Conservation (phyloP, 176 grass and related monocot genomes). For the Saccharum spontaneum region DNA sequence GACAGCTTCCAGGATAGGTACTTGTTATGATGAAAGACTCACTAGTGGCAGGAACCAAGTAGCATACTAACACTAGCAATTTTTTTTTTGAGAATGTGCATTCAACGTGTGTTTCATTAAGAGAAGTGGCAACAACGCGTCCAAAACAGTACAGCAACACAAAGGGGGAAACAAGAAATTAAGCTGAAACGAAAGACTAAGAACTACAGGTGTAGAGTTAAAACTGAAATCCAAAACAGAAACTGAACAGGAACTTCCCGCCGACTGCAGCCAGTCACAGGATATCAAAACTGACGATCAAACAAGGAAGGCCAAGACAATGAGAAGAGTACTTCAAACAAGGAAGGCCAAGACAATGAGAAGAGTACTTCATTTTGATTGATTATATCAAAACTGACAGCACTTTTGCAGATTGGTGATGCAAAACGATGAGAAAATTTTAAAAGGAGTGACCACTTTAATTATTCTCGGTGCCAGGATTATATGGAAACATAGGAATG, state of each 20-base stretch:
- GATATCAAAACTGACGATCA: background rate
- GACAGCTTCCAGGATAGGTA: background rate
- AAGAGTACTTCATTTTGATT: too few species aligned
- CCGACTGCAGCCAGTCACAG: background rate
- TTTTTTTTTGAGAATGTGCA: background rate
- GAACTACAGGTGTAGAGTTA: background rate
- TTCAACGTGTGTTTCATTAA: background rate
- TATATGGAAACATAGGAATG: too few species aligned
- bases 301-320: background rate
- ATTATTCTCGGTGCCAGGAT: too few species aligned
- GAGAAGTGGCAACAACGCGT: background rate
- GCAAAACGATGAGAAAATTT: too few species aligned
- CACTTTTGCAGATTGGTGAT: too few species aligned
- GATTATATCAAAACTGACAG: too few species aligned
- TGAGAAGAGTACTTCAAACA: background rate
- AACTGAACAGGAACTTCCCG: background rate
- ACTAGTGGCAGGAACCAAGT: background rate
- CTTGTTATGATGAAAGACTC: slow-evolving; percentile 1
- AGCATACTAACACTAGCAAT: background rate
- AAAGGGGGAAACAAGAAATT: background rate
- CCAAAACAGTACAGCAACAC: background rate
- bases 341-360: background rate
- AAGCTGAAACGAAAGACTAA: background rate
- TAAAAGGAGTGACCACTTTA: too few species aligned
- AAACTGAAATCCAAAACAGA: background rate